Conservation (phyloP, 768 basidiomycete species). For the Dictyophora rubrovolvata region DNA sequence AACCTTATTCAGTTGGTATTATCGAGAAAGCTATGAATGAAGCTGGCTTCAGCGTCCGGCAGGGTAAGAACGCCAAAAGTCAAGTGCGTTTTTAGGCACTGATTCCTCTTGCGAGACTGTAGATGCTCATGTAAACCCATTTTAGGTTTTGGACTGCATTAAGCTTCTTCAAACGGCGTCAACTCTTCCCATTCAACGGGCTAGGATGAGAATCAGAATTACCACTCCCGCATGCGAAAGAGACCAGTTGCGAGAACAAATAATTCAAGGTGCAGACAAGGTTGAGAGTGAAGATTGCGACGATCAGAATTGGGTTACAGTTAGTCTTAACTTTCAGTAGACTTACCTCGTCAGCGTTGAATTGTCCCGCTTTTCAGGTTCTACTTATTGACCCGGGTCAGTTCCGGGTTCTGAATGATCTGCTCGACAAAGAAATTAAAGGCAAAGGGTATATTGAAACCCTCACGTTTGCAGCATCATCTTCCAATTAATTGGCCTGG, state of each 20-base stretch:
- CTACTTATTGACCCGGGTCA: conserved; percentile 89
- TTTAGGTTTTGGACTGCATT: conserved; percentile 83
- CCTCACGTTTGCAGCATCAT: conserved; percentile 57
- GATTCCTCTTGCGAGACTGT: not conserved
- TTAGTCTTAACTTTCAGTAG: conserved; percentile 30
- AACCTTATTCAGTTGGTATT: conserved; percentile 88
- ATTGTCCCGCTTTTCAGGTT: conserved; percentile 37
- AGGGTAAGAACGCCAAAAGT: conserved; percentile 85
- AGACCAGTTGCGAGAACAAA: conserved; percentile 56
- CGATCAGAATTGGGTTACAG: conserved; percentile 75
- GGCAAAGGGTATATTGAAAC: conserved; percentile 83
- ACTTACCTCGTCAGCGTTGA: not conserved
- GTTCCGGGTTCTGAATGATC: conserved; percentile 81
- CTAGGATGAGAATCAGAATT: conserved; percentile 85
- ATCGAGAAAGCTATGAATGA: conserved; percentile 98
- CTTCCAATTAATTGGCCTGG: conserved; percentile 14
- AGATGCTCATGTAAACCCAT: not conserved
- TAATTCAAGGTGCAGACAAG: conserved; percentile 66
- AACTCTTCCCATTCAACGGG: conserved; percentile 85
- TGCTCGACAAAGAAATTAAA: conserved; percentile 86
- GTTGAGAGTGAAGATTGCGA: conserved; percentile 75
- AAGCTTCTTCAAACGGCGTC: conserved; percentile 71
- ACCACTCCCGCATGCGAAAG: conserved; percentile 59
- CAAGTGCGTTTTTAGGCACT: conserved; percentile 45
- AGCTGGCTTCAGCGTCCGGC: conserved; percentile 84